Evolutionary conservation across 2,329 filamentous ascomycete genomes (phyloP), one percentile per base, ranked within the genome.

Genomic region (Sporothrix brunneoviolacea): DNA sequence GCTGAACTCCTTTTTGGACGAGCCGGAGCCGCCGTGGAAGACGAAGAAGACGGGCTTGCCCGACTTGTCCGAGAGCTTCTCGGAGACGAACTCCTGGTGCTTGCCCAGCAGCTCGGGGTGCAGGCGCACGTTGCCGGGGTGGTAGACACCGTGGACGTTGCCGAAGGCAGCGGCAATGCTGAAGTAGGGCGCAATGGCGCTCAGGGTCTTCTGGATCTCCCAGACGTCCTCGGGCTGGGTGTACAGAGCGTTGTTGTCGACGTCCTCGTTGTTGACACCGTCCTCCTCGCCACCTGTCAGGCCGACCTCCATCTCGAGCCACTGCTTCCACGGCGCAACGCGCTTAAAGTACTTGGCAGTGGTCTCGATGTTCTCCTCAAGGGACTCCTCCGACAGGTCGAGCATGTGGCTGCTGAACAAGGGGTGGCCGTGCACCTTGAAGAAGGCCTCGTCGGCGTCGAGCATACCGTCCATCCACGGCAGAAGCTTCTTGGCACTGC

Each of bases 1-100:
- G 57, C 76, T 78, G 80, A 87, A 98, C 76, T 98, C 93, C 62
- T 88, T 72, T 78, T 95, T 94, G 68, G 80, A 79, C 59, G 88
- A 94, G 61, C 93, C 93, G 58, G 88, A 95, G 64, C 93, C 93
- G 65, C 93, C 93, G 80, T 98, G 93, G 86, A 98, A 98, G 70
- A 98, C 93, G 65, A 98, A 89, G 83, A 91, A 97, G 67, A 97
- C 88, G 61, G 93, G 93, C 85, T 96, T 96, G 67, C 87, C 79
- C 59, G 87, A 80, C 62, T 79, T 74, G 63, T 80, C 73, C 60
- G 72, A 70, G 58, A 84, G 82, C 77, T 94, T 81, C 72, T 91
- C 82, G 72, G 88, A 82, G 70, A 96, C 88, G 71, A 86, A 89
- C 58, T 78, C 79, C 78, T 98, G 93, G 83, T 98, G 93, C 86